These are phyloP conservation scores for Pythium rishiriense DNA, from an alignment of 352 stramenopile species.

Conservation along the genomic window DNA sequence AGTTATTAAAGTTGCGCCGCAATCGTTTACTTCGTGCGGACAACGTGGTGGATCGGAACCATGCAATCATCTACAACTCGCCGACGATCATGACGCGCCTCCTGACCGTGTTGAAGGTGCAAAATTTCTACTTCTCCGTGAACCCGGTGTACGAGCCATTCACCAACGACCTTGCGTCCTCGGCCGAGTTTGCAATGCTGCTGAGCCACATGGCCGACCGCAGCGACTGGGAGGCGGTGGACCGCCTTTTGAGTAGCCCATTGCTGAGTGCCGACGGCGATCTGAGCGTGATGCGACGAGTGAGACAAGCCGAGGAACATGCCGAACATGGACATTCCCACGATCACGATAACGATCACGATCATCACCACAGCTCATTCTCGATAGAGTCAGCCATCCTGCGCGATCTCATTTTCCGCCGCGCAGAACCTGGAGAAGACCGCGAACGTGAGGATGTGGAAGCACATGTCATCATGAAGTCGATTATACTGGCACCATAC, in stretches of 20 bases:
- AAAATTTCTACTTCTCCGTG: conserved; percentile 86
- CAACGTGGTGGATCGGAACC: conserved; percentile 93
- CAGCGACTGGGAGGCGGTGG: conserved; percentile 75
- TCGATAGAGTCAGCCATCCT: conserved; percentile 72
- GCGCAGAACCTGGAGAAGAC: conserved; percentile 43
- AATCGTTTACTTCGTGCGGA: conserved; percentile 76
- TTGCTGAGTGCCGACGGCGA: conserved; percentile 48
- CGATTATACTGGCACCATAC: conserved; percentile 90
- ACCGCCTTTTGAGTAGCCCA: conserved; percentile 55
- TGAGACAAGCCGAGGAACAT: neutral
- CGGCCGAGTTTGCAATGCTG: conserved; percentile 79
- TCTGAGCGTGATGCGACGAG: conserved; percentile 49
- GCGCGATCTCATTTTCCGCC: conserved; percentile 74
- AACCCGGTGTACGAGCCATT: conserved; percentile 84
- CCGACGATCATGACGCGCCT: conserved; percentile 73
- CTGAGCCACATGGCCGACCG: conserved; percentile 73
- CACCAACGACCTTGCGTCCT: conserved; percentile 78
- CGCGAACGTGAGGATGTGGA: conserved; percentile 65
- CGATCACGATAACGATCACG: conserved; percentile 28
- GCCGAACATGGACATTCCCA: conserved; percentile 18
- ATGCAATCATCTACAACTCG: conserved; percentile 90
- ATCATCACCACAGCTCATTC: conserved; percentile 44
- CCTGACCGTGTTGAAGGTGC: conserved; percentile 70
- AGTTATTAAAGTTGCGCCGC: conserved; percentile 87
- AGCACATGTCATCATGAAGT: conserved; percentile 90